phyloP scores from a whole-genome alignment of 805 yeast genomes.

The Yarrowia sp. region DNA sequence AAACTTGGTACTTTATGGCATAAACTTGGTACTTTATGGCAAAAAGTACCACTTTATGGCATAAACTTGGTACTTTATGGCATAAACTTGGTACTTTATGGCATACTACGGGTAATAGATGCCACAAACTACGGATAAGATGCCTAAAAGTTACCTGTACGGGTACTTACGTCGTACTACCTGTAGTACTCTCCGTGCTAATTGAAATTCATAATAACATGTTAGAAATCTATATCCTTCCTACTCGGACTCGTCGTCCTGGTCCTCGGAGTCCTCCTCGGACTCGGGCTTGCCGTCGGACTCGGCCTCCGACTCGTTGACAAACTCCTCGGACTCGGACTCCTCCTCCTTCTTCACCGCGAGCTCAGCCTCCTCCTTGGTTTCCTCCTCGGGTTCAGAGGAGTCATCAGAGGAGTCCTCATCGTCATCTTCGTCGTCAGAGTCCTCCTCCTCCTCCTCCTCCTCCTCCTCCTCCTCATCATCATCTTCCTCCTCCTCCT shows the following conservation, averaged over 20 bases:
- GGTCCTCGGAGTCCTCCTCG: slow-evolving; percentile 4
- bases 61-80: too few relatives aligned
- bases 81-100: too few relatives aligned
- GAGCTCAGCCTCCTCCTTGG: too few relatives aligned
- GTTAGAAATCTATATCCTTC: neutral
- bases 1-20: too few relatives aligned
- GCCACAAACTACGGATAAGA: too few relatives aligned
- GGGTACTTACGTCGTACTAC: too few relatives aligned
- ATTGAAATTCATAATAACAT: neutral
- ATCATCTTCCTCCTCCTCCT: slow-evolving; percentile 37
- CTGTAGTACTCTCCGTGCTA: too few relatives aligned
- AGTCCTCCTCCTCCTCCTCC: neutral
- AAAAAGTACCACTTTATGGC: too few relatives aligned
- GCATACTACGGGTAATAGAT: neutral
- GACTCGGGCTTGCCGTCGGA: slow-evolving; percentile 4
- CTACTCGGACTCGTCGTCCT: slow-evolving; percentile 12
- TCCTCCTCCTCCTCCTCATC: slow-evolving; percentile 37
- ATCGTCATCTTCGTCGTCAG: neutral
- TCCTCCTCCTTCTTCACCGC: neutral
- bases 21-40: too few relatives aligned
- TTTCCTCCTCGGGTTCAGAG: neutral
- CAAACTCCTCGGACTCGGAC: neutral
- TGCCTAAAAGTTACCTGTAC: too few relatives aligned
- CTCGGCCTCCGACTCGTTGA: neutral
- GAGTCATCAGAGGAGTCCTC: neutral